Evolutionary conservation across 2,329 filamentous ascomycete species (phyloP).

Genomic region (Botrytis galanthina): DNA sequence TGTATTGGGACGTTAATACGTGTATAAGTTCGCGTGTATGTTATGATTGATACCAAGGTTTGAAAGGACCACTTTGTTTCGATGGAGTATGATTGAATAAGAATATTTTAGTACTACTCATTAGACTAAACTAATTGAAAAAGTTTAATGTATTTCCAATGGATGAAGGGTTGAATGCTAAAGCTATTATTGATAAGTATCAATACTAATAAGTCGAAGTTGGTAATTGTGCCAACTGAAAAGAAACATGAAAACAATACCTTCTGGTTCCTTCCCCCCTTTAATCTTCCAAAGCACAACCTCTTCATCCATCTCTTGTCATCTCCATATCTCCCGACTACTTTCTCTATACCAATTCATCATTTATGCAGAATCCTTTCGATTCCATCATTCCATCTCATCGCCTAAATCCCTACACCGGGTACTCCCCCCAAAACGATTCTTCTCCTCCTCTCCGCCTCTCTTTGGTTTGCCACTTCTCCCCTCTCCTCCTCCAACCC

Average conservation of each 20-base stretch:
- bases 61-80: background rate
- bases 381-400: background rate
- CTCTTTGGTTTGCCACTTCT: background rate
- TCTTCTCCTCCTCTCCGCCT: conserved; percentile 7
- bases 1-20: background rate
- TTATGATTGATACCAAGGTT: background rate
- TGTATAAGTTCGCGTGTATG: background rate
- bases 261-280: background rate
- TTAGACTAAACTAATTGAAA: background rate
- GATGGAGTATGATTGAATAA: background rate
- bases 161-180: background rate
- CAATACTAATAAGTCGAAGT: background rate
- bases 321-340: background rate
- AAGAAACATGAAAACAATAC: background rate
- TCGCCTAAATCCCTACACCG: background rate
- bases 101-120: background rate
- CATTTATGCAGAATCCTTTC: background rate
- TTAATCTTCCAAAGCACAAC: background rate
- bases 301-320: background rate
- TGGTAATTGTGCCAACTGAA: background rate
- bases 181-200: conserved; percentile 4
- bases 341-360: background rate
- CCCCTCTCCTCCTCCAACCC: conserved; percentile 9
- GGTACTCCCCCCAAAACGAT: conserved; percentile 8
- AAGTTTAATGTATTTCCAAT: too few species aligned